phyloP scores from a whole-genome alignment of 73 alveolate species.

The Paramecium biaurelia region DNA sequence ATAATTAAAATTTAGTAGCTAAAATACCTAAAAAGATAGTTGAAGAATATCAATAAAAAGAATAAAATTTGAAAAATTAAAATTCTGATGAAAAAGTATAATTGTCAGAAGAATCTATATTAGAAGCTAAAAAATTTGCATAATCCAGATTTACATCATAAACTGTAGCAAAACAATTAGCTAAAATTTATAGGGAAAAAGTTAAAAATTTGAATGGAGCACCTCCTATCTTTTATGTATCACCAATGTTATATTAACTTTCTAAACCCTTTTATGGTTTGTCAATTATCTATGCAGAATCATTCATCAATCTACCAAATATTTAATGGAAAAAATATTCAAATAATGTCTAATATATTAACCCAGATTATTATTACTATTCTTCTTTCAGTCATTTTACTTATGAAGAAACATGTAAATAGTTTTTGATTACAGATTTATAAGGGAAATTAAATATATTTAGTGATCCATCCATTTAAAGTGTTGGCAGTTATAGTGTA shows the following conservation, averaged over 20 bases:
- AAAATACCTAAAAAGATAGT: conserved; percentile 5
- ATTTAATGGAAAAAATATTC: not conserved
- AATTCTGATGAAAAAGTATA: not conserved
- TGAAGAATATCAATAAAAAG: not conserved
- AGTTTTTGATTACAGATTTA: conserved; percentile 42
- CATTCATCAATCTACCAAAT: not conserved
- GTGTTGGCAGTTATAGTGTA: not conserved
- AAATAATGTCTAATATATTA: not conserved
- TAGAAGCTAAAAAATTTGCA: not conserved
- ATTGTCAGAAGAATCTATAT: not conserved
- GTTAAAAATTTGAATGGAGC: not conserved
- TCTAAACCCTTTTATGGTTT: not conserved
- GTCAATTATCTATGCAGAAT: not conserved
- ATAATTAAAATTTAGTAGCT: not conserved
- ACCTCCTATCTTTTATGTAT: not conserved
- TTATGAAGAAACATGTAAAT: not conserved
- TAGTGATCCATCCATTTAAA: conserved; percentile 51
- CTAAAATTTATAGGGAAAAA: not conserved
- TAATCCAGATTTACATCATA: not conserved
- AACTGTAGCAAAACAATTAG: not conserved
- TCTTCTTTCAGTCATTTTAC: conserved; percentile 51
- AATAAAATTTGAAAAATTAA: too few relatives aligned
- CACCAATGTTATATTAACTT: not conserved
- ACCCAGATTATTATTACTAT: not conserved
- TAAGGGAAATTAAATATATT: conserved; percentile 22